These are phyloP conservation scores for Solanum hybrid DNA, from an alignment of 305 asterid genomes.

Conservation along the genomic window DNA sequence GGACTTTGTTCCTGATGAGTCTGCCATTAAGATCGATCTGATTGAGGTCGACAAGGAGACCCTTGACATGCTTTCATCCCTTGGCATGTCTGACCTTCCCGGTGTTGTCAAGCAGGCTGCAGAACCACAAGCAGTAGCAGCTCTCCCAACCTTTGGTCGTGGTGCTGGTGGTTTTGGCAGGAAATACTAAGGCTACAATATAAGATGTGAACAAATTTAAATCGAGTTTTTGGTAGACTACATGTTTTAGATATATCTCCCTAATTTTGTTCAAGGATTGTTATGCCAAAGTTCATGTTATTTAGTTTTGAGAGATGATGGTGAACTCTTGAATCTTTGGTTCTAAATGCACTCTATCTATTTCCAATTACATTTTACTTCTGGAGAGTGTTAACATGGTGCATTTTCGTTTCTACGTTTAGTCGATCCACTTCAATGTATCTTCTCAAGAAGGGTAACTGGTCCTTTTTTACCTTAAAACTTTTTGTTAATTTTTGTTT, in stretches of 20 bases:
- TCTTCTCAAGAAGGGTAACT: neutral
- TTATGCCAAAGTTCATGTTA: neutral
- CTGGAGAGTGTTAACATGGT: neutral
- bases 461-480: neutral
- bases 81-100: conserved; percentile 19
- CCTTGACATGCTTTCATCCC: conserved; percentile 16
- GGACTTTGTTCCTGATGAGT: conserved; percentile 36
- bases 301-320: neutral
- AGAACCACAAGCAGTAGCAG: conserved; percentile 4
- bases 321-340: neutral
- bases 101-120: conserved; percentile 13
- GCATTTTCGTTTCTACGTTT: neutral
- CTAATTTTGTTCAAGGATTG: neutral
- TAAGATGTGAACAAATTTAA: neutral
- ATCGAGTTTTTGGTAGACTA: neutral
- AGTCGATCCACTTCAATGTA: neutral
- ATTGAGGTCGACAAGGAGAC: conserved; percentile 22
- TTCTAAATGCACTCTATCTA: neutral
- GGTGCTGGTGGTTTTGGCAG: conserved; percentile 8
- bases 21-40: conserved; percentile 26
- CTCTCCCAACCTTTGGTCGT: conserved; percentile 8
- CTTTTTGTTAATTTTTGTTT: neutral
- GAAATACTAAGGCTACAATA: neutral
- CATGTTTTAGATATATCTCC: neutral
- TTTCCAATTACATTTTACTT: neutral